Evolutionary conservation across 2,329 filamentous ascomycete genomes (phyloP), one percentile per base, ranked within the genome.

Genomic region (Colletotrichum sp.): DNA sequence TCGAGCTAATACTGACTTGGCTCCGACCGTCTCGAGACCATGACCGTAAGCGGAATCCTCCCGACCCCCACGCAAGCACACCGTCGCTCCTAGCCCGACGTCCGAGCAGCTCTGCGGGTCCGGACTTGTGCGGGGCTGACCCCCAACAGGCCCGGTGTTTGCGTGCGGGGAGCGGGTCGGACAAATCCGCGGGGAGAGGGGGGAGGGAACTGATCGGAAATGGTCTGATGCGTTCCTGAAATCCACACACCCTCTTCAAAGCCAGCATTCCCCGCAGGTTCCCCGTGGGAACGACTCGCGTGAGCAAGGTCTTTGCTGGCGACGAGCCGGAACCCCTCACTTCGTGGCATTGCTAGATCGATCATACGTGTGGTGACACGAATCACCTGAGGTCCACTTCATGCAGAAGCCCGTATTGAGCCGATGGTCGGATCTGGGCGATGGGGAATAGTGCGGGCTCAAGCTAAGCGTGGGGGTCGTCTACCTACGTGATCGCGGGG

Each of bases 71-170:
- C 73, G 57, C 18, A 73, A 59, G 28, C 9, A 3, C n/a, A 8
- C 55, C 34, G 60, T 71, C 67, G 26, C 21, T 18, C 34, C 32
- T 48, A 39, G 63, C 39, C 43, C 69, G 69, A 30, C 9, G 59
- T 57, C 70, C 21, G 21, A 48, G 70, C 73, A 59, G 73, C 73
- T 75, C 70, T 75, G 70, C 59, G 64, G 63, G 64, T 59, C 73
- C 59, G 57, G 28, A 24, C 43, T 52, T 8, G 9, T 64, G 57
- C 57, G 57, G 70, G 26, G 12, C 24, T 75, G 70, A 73, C 73
- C 73, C 73, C 73, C 73, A 73, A 52, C 43, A 16, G 8, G 28
- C 28, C 26, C 68, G 63, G 32, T 43, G 36, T 28, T 24, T 34
- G 2, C 26, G 8, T 63, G 39, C 28, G 39, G 43, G 21, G 63